Conservation (phyloP, 1,284 basidiomycete species). For the Ganoderma leucocontextum region DNA sequence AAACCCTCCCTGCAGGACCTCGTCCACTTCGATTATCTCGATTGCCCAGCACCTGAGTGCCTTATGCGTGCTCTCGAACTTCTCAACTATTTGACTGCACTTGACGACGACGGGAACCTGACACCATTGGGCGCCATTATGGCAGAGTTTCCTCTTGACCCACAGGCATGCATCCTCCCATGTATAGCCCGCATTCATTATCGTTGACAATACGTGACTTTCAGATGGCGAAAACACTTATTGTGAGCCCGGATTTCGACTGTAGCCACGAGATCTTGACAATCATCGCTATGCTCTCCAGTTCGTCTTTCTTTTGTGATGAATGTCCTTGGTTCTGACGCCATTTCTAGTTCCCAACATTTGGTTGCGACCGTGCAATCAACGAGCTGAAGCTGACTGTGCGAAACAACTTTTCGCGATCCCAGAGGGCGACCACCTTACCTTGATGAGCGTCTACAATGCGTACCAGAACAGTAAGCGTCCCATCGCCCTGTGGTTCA, state of each 20-base stretch:
- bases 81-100: conserved; percentile 90
- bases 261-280: conserved; percentile 97
- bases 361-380: conserved; percentile 91
- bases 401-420: conserved; percentile 92
- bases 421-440: conserved; percentile 96
- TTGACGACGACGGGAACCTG: conserved; percentile 95
- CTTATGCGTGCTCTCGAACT: conserved; percentile 98
- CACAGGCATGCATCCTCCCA: conserved; percentile 67
- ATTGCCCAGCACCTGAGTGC: conserved; percentile 96
- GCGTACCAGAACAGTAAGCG: conserved; percentile 84
- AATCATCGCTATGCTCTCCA: conserved; percentile 95
- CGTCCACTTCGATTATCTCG: conserved; percentile 94
- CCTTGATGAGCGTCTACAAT: conserved; percentile 96
- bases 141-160: conserved; percentile 98
- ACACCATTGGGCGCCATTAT: conserved; percentile 91
- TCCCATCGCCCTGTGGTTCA: conserved; percentile 17
- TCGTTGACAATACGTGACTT: background rate
- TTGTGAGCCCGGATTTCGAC: conserved; percentile 93
- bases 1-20: conserved; percentile 65
- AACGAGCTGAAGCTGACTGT: conserved; percentile 89
- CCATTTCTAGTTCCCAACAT: conserved; percentile 82
- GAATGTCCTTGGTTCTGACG: background rate
- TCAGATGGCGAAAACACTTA: conserved; percentile 92
- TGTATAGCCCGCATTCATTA: too few species aligned
- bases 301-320: conserved; percentile 51